Conservation (phyloP, 495 filamentous ascomycete species). For the Apodospora peruviana region DNA sequence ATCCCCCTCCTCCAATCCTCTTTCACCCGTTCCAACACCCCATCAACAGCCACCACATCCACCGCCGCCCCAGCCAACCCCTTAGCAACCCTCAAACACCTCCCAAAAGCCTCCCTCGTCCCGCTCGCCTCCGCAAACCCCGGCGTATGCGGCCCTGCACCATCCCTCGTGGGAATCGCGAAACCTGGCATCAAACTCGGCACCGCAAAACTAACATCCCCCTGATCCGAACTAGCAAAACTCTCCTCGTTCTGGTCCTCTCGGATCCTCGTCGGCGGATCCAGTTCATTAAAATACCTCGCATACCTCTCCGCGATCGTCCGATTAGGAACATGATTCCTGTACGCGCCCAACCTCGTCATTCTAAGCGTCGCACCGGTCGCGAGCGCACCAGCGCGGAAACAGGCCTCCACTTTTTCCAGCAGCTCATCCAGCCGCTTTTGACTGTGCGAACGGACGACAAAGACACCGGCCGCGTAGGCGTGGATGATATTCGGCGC, state of each 20-base stretch:
- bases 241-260: constrained; percentile 1
- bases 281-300: constrained; percentile 44
- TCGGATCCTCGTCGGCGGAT: constrained; percentile 25
- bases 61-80: constrained; percentile 47
- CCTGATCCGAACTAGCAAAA: constrained; percentile 45
- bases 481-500: constrained; percentile 59
- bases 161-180: constrained; percentile 37
- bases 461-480: constrained; percentile 48
- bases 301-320: constrained; percentile 49
- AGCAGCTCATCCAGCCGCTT: constrained; percentile 42
- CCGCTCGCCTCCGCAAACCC: constrained; percentile 53
- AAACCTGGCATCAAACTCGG: constrained; percentile 59
- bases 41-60: constrained; percentile 43
- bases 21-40: constrained; percentile 36
- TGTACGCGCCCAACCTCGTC: constrained; percentile 43
- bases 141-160: constrained; percentile 51
- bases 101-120: constrained; percentile 45
- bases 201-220: constrained; percentile 59
- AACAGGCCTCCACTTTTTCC: constrained; percentile 50
- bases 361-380: constrained; percentile 53
- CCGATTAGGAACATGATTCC: constrained; percentile 57
- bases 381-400: constrained; percentile 54
- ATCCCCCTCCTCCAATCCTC: constrained; percentile 17
- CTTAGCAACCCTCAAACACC: constrained; percentile 48
- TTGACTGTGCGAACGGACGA: constrained; percentile 45